These are phyloP conservation scores for Biancaea sappan DNA, from an alignment of 306 rosid species.

Conservation along the genomic window DNA sequence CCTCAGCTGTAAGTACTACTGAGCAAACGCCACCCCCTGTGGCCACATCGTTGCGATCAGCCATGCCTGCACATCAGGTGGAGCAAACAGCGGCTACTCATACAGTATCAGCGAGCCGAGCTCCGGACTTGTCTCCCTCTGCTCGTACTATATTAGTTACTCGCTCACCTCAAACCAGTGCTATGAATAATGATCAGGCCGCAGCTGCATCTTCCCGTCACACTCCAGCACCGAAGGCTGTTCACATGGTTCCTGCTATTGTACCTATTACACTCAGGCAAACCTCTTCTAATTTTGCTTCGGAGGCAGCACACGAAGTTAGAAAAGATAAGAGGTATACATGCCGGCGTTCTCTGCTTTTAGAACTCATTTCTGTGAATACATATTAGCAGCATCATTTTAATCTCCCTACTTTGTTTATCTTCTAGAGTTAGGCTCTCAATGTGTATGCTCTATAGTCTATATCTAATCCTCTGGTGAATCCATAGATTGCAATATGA, in stretches of 20 bases:
- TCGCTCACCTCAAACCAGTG: conserved; percentile 45
- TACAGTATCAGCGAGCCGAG: conserved; percentile 36
- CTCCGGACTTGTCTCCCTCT: conserved; percentile 53
- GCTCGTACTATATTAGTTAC: conserved; percentile 44
- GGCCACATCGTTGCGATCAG: conserved; percentile 32
- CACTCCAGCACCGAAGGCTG: conserved; percentile 52
- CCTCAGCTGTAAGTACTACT: conserved; percentile 25
- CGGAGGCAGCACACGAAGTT: conserved; percentile 46
- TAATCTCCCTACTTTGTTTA: background rate
- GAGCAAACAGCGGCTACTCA: conserved; percentile 61
- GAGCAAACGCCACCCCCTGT: conserved; percentile 52
- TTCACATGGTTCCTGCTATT: conserved; percentile 70
- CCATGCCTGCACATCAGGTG: conserved; percentile 31
- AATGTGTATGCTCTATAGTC: background rate
- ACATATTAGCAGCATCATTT: background rate
- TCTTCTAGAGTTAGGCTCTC: background rate
- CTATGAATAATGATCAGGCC: conserved; percentile 49
- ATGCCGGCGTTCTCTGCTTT: background rate
- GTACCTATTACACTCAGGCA: conserved; percentile 77
- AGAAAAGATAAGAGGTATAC: conserved; percentile 71
- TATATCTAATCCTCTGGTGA: conserved; percentile 35
- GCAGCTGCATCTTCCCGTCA: conserved; percentile 42
- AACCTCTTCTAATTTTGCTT: conserved; percentile 36
- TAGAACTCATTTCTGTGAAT: background rate
- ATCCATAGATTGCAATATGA: conserved; percentile 77